Conservation (phyloP, 108 stramenopile genomes). For the Skeletonema grethae region DNA sequence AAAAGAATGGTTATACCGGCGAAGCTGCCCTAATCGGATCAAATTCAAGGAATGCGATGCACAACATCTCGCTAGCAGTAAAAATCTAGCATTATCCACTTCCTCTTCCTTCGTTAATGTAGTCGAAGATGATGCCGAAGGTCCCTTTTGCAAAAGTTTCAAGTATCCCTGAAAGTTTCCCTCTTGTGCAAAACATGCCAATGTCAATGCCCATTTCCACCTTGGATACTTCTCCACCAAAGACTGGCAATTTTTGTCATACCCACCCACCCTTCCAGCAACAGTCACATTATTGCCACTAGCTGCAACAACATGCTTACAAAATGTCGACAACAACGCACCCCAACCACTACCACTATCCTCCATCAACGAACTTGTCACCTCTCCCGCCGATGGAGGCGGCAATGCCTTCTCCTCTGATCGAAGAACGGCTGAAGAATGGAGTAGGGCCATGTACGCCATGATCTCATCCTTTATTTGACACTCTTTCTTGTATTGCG, state of each 20-base stretch:
- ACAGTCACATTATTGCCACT: neutral
- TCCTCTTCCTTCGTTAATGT: neutral
- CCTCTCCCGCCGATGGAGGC: constrained; percentile 16
- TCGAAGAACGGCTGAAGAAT: constrained; percentile 37
- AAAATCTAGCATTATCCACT: constrained; percentile 32
- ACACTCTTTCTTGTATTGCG: constrained; percentile 9
- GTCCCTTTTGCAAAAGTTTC: constrained; percentile 29
- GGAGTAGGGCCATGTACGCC: constrained; percentile 43
- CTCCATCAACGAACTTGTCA: constrained; percentile 33
- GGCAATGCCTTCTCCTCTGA: constrained; percentile 37
- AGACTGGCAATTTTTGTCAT: neutral
- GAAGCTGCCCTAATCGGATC: constrained; percentile 28
- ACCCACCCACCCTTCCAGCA: too few species aligned
- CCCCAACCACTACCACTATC: constrained; percentile 53
- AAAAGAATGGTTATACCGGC: constrained; percentile 46
- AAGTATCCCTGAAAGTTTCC: constrained; percentile 50
- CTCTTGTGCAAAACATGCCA: constrained; percentile 39
- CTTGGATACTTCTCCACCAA: constrained; percentile 33
- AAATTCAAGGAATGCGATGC: constrained; percentile 41
- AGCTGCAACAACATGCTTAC: constrained; percentile 15
- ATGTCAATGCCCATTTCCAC: constrained; percentile 53
- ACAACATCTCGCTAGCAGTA: constrained; percentile 49
- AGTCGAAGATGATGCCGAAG: constrained; percentile 16
- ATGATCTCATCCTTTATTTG: constrained; percentile 47
- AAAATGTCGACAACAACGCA: constrained; percentile 43